Percentiles rank a stretch among this genome's conserved stretches.
phyloP scores from a whole-genome alignment of 83 land plant genomes.

The Larix sibirica region DNA sequence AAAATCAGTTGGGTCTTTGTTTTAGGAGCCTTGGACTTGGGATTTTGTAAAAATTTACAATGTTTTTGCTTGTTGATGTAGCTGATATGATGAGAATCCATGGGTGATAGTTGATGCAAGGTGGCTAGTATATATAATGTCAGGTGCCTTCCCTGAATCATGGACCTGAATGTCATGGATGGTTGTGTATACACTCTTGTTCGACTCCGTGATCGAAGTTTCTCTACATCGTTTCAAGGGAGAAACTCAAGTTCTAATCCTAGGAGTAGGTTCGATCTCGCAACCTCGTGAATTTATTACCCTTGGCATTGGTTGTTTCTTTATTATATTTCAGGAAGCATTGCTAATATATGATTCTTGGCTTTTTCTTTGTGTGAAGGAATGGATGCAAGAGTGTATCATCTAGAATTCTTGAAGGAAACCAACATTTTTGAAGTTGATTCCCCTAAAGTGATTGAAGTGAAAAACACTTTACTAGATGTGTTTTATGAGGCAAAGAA shows the following conservation, averaged over 20 bases:
- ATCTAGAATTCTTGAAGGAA: constrained; percentile 55
- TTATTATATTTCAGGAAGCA: too few species aligned
- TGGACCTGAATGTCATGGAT: neutral
- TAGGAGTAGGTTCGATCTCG: constrained; percentile 71
- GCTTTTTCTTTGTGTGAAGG: constrained; percentile 34
- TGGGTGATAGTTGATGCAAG: too few species aligned
- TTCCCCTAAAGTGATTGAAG: constrained; percentile 53
- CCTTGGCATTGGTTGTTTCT: too few species aligned
- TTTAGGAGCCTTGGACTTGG: too few species aligned
- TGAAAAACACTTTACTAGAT: constrained; percentile 53
- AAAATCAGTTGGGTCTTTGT: too few species aligned
- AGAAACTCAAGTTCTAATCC: constrained; percentile 61
- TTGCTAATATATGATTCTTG: neutral
- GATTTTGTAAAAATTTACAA: too few species aligned
- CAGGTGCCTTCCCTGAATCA: too few species aligned
- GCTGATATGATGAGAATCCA: too few species aligned
- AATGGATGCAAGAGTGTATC: constrained; percentile 85
- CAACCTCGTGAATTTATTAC: too few species aligned
- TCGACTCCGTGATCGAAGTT: constrained; percentile 66
- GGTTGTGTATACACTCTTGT: constrained; percentile 89
- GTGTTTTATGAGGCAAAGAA: constrained; percentile 22
- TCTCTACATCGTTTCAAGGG: constrained; percentile 41
- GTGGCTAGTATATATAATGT: too few species aligned
- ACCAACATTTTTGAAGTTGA: constrained; percentile 75
- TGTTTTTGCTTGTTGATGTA: too few species aligned